These are phyloP conservation scores for Entomortierella lignicola DNA, from an alignment of 192 early-diverging fungal species.

Conservation along the genomic window DNA sequence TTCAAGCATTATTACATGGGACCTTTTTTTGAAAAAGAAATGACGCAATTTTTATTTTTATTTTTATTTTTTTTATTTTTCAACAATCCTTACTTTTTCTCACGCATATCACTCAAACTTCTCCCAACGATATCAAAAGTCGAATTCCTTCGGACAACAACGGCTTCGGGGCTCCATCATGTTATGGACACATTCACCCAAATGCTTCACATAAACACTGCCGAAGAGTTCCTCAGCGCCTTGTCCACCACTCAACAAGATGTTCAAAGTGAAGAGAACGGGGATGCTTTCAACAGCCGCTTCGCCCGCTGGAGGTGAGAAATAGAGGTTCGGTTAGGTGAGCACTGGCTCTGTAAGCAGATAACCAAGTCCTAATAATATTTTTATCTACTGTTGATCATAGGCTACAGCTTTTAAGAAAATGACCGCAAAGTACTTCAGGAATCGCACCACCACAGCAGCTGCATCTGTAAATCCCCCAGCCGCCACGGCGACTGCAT, in stretches of 20 bases:
- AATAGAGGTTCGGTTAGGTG: not conserved
- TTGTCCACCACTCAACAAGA: not conserved
- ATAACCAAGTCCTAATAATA: not conserved
- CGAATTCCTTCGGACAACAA: not conserved
- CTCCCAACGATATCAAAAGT: not conserved
- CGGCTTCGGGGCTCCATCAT: not conserved
- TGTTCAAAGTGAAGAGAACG: not conserved
- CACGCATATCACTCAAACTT: not conserved
- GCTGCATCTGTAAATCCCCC: not conserved
- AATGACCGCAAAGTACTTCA: not conserved
- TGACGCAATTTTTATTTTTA: no score
- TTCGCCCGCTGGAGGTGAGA: not conserved
- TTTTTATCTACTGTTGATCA: not conserved
- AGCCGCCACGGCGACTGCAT: not conserved
- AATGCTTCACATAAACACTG: not conserved
- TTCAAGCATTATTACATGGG: no score
- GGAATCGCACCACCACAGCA: not conserved
- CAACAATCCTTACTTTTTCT: no score
- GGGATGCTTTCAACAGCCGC: not conserved
- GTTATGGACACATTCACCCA: not conserved
- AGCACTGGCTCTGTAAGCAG: not conserved
- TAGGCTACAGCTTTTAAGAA: not conserved
- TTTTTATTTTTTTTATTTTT: no score
- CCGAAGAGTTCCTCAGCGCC: not conserved
- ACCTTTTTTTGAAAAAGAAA: no score